Evolutionary conservation across 371 early-diverging fungal species (phyloP).

Genomic region (Smittium mucronatum): DNA sequence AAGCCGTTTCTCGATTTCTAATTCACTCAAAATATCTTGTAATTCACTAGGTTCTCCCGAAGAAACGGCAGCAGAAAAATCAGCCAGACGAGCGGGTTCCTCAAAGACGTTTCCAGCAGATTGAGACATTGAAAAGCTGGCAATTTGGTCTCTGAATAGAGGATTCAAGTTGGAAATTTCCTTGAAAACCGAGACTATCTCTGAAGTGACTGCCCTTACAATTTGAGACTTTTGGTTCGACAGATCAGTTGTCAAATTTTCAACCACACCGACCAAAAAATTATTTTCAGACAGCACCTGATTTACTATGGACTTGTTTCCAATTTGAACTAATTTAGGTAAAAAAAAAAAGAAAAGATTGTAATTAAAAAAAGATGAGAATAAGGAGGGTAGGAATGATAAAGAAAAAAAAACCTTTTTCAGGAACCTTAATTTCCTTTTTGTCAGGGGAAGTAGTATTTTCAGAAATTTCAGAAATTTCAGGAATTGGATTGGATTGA

Average conservation of each 20-base stretch:
- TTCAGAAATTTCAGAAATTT: neutral
- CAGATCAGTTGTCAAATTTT: slow-evolving; percentile 69
- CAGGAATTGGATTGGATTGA: neutral
- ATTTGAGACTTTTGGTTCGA: slow-evolving; percentile 70
- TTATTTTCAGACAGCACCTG: slow-evolving; percentile 51
- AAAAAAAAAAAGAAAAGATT: too few species aligned
- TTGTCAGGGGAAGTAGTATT: neutral
- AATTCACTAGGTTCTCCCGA: slow-evolving; percentile 82
- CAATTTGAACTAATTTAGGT: too few species aligned
- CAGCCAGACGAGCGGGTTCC: slow-evolving; percentile 86
- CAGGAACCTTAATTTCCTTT: too few species aligned
- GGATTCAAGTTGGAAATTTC: slow-evolving; percentile 89
- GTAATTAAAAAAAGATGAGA: slow-evolving; percentile 20
- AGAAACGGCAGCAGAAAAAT: slow-evolving; percentile 92
- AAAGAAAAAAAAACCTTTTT: too few species aligned
- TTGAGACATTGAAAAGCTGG: slow-evolving; percentile 86
- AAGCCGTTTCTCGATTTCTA: slow-evolving; percentile 79
- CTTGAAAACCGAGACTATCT: slow-evolving; percentile 88
- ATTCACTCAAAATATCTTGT: slow-evolving; percentile 78
- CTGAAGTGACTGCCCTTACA: slow-evolving; percentile 86
- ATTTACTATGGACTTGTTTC: slow-evolving; percentile 27
- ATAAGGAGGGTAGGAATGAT: too few species aligned
- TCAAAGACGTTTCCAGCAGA: slow-evolving; percentile 90
- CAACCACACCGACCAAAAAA: slow-evolving; percentile 73
- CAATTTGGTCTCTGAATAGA: slow-evolving; percentile 91